Conservation (phyloP, 208 protist genomes). For the Crithidia fasciculata region DNA sequence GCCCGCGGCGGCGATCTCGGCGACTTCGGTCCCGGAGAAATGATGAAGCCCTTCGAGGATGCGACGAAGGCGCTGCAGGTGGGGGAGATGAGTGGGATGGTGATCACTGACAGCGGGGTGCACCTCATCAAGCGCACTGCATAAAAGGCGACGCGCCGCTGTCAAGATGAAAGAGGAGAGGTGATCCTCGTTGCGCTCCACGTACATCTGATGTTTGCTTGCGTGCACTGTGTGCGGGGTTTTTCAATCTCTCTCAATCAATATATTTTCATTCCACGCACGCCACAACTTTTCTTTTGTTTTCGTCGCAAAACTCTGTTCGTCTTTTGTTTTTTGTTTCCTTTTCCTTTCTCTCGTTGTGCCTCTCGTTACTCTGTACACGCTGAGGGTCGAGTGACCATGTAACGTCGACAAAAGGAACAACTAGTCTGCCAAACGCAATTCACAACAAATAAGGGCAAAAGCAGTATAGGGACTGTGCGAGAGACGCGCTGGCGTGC, state of each 20-base stretch:
- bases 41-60: conserved; percentile 95
- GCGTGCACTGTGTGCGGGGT: too few species aligned
- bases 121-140: conserved; percentile 92
- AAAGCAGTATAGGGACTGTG: too few species aligned
- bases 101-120: conserved; percentile 90
- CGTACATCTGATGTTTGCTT: too few species aligned
- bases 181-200: too few species aligned
- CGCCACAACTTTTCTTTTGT: conserved; percentile 3
- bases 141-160: conserved; percentile 13
- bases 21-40: conserved; percentile 89
- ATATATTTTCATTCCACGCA: neutral
- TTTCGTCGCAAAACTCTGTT: neutral
- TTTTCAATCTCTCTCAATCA: too few species aligned
- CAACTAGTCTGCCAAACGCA: too few species aligned
- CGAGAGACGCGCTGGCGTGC: too few species aligned
- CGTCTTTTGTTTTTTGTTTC: conserved; percentile 6
- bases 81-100: conserved; percentile 85
- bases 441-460: too few species aligned
- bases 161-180: too few species aligned
- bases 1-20: conserved; percentile 85
- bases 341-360: neutral
- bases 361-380: too few species aligned
- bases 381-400: too few species aligned
- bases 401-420: too few species aligned
- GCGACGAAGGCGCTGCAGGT: conserved; percentile 78